These are phyloP conservation scores for Plasmodium inui DNA, from an alignment of 169 alveolate species.

Conservation along the genomic window DNA sequence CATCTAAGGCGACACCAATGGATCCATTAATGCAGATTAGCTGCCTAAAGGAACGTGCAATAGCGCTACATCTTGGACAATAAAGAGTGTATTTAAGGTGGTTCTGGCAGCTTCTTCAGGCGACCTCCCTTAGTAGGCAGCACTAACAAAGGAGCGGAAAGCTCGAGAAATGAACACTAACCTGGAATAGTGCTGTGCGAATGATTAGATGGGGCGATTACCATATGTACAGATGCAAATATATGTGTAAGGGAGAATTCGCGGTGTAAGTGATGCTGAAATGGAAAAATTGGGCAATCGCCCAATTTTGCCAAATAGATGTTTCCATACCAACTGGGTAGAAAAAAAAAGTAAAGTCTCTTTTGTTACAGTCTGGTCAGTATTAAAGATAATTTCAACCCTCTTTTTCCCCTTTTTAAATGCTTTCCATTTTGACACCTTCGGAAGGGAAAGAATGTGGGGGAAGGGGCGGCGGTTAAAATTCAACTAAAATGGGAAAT, in stretches of 20 bases:
- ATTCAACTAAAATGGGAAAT: not conserved
- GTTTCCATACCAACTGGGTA: not conserved
- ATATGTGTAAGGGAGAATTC: not conserved
- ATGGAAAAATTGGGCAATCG: not conserved
- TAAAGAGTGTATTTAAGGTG: not conserved
- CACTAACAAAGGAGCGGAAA: not conserved
- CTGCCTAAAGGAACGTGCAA: not conserved
- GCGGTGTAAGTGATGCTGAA: not conserved
- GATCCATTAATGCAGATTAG: not conserved
- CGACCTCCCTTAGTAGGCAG: not conserved
- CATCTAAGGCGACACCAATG: not conserved
- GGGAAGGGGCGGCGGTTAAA: not conserved
- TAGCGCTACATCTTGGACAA: not conserved
- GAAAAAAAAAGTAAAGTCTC: not conserved
- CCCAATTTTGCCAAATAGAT: not conserved
- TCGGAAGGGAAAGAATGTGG: not conserved
- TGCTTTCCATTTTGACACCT: not conserved
- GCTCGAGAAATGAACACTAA: not conserved
- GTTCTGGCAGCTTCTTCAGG: not conserved
- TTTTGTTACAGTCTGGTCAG: not conserved
- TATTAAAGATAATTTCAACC: not conserved
- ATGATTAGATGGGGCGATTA: not conserved
- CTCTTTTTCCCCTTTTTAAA: not conserved
- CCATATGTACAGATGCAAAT: not conserved
- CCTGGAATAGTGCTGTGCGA: not conserved